phyloP scores from a whole-genome alignment of 192 early-diverging fungal species.

The Pilaira anomala region DNA sequence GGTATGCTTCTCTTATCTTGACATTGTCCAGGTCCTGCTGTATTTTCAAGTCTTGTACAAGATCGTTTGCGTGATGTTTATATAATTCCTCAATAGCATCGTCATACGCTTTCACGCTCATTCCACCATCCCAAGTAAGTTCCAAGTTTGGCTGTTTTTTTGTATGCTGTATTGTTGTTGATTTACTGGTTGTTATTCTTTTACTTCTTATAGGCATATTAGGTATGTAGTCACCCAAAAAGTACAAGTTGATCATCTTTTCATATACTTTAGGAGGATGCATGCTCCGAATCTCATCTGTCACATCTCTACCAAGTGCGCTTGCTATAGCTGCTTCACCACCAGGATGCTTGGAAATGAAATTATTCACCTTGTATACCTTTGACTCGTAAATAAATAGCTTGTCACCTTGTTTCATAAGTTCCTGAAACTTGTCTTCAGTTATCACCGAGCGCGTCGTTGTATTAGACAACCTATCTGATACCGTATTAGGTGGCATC shows the following conservation, averaged over 20 bases:
- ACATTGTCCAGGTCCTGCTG: conserved; percentile 12
- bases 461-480: background rate
- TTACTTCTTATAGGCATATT: background rate
- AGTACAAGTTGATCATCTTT: conserved; percentile 73
- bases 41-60: background rate
- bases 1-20: conserved; percentile 43
- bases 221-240: conserved; percentile 64
- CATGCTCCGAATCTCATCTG: conserved; percentile 82
- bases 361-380: conserved; percentile 85
- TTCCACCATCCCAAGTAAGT: conserved; percentile 16
- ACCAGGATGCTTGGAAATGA: conserved; percentile 85
- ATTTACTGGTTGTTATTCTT: background rate
- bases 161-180: background rate
- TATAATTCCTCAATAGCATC: conserved; percentile 16
- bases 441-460: conserved; percentile 26
- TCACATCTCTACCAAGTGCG: conserved; percentile 87
- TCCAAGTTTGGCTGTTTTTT: background rate
- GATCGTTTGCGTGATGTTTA: conserved; percentile 7
- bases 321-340: conserved; percentile 87
- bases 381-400: conserved; percentile 82
- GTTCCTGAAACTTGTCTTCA: conserved; percentile 33
- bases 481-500: conserved; percentile 33
- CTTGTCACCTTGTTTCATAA: conserved; percentile 62
- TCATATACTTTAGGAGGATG: conserved; percentile 83
- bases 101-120: conserved; percentile 27